These are phyloP conservation scores for Leptoxyphium fumago DNA, from an alignment of 2,329 filamentous ascomycete species.

Conservation along the genomic window DNA sequence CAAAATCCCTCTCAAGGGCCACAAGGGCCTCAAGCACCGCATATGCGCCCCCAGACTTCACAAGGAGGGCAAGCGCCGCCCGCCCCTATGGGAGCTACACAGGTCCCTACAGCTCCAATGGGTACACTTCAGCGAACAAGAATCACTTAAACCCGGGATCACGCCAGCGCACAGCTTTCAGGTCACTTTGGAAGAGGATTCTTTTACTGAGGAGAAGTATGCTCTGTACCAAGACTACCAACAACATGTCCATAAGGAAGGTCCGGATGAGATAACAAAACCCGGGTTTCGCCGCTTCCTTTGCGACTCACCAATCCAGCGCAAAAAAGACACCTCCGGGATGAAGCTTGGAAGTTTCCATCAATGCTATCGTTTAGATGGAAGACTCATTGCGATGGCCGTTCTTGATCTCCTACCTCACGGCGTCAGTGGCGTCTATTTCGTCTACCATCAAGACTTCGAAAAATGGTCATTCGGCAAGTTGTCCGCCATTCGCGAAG, in stretches of 20 bases:
- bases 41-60: not conserved
- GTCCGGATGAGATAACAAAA: slow-evolving; percentile 41
- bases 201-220: slow-evolving; percentile 64
- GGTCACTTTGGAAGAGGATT: slow-evolving; percentile 55
- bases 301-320: slow-evolving; percentile 51
- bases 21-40: not conserved
- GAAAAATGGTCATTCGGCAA: slow-evolving; percentile 59
- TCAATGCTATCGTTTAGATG: slow-evolving; percentile 68
- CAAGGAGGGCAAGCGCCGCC: not conserved
- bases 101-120: not conserved
- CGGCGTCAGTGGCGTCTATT: slow-evolving; percentile 69
- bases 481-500: slow-evolving; percentile 58
- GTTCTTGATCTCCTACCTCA: slow-evolving; percentile 65
- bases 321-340: slow-evolving; percentile 34
- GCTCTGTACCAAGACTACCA: slow-evolving; percentile 63
- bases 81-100: not conserved
- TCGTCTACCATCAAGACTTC: slow-evolving; percentile 65
- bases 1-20: not conserved
- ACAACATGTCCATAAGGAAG: slow-evolving; percentile 54
- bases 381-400: slow-evolving; percentile 57
- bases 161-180: slow-evolving; percentile 42
- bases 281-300: slow-evolving; percentile 57
- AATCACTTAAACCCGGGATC: slow-evolving; percentile 31
- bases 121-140: slow-evolving; percentile 53
- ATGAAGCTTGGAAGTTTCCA: slow-evolving; percentile 57